Base-by-base conservation (phyloP, 2,329 filamentous ascomycete genomes). In the Aspergillus tamarii region DNA sequence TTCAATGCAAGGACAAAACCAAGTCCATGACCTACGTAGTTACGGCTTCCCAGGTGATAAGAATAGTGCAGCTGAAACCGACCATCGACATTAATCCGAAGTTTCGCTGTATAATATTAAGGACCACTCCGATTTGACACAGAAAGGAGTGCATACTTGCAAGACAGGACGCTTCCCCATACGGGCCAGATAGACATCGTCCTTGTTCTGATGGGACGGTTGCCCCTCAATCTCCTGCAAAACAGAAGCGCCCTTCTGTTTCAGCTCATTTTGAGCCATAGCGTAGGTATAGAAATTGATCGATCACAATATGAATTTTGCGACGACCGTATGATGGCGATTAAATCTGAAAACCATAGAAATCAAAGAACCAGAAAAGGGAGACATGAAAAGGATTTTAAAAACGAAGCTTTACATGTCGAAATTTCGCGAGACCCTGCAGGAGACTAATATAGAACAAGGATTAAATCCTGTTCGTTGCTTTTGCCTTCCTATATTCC, bases 101-200 rank as follows among this genome's bases (percentile, higher is more conserved):
- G 59, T 79, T 79, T 56, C 78, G 73, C 77, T 80, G 63, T 12
- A 16, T 3, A 10, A 11, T 6, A 16, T 16, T 2, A 16, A 7
- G 11, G 6, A n/a, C 10, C 19, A 11, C 2, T 28, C 16, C 16
- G 0, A 19, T 3, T 9, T 12, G 16, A n/a, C 23, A 14, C 5
- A 10, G 2, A 30, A 5, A 7, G 2, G 52, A 23, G 1, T 26
- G 1, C 60, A 41, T 62, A 73, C 81, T 64, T 80, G 78, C 64
- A 85, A 76, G 53, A 84, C 81, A 59, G 84, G 83, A 21, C 76
- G 74, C 72, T 84, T 85, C 46, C 83, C 83, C 78, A 85, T 77
- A 21, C 83, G 80, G 36, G 76, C 75, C 79, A 85, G 83, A 61
- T 85, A 79, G 34, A 70, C 70, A 30, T 78, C 75, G 69, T 84